A percentile compares a stretch with the other conserved stretches of the same genome.
These are phyloP conservation scores for Cyclotella atomus DNA, from an alignment of 108 stramenopile genomes.

Conservation along the genomic window DNA sequence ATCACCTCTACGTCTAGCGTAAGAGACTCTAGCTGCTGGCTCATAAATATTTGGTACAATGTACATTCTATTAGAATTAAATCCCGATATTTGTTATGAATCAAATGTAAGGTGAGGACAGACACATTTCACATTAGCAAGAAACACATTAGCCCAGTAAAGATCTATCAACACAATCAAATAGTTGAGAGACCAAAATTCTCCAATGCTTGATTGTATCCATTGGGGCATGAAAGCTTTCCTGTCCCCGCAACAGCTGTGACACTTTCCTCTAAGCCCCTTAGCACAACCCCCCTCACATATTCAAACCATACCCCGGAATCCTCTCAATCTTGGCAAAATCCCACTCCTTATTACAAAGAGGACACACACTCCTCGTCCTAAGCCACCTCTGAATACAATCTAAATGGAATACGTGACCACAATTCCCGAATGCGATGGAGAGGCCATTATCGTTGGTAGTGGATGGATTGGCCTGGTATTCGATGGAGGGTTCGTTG, in stretches of 20 bases:
- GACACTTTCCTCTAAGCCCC: not conserved
- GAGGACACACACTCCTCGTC: constrained; percentile 96
- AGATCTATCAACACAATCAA: no score
- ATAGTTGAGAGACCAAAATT: no score
- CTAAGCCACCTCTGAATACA: constrained; percentile 99
- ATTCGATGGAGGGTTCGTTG: constrained; percentile 99
- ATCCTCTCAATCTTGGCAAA: constrained; percentile 98
- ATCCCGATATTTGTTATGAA: no score
- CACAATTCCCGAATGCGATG: constrained; percentile 98
- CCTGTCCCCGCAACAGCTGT: not conserved
- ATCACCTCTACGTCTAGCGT: no score
- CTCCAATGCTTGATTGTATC: no score
- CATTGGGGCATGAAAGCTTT: not conserved
- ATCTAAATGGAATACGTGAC: constrained; percentile 99
- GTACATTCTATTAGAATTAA: no score
- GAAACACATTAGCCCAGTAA: no score
- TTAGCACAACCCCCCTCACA: constrained; percentile 28
- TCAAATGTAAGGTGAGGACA: no score
- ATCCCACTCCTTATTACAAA: constrained; percentile 99
- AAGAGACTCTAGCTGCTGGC: no score
- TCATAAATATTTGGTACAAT: no score
- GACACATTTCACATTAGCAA: no score
- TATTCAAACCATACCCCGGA: constrained; percentile 81
- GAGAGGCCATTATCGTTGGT: constrained; percentile 97
- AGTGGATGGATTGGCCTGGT: constrained; percentile 97